Conservation (phyloP, 1,139 yeast genomes). For the Yamadazyma diddensiae region DNA sequence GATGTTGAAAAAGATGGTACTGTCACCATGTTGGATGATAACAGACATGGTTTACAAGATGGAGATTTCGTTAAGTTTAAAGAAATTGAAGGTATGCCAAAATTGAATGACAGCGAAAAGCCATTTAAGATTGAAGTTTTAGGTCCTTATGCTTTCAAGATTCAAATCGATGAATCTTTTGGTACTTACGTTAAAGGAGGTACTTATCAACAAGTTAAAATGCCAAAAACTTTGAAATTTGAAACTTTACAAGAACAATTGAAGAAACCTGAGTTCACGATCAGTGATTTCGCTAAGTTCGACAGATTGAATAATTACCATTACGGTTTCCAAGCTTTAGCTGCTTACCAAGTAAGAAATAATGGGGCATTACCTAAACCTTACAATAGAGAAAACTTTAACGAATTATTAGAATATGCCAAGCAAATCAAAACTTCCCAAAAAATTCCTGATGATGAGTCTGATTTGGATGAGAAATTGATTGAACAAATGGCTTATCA, state of each 20-base stretch:
- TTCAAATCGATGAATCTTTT: constrained; percentile 45
- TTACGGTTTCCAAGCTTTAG: constrained; percentile 86
- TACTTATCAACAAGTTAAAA: constrained; percentile 85
- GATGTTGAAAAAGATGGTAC: constrained; percentile 88
- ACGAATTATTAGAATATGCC: constrained; percentile 59
- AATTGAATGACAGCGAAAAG: constrained; percentile 62
- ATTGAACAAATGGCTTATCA: constrained; percentile 76
- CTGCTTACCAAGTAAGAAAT: constrained; percentile 64
- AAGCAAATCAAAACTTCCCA: constrained; percentile 57
- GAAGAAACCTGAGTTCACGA: constrained; percentile 70
- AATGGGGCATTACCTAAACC: constrained; percentile 74
- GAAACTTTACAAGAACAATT: constrained; percentile 65
- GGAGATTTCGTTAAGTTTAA: constrained; percentile 86
- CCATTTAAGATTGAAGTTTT: constrained; percentile 77
- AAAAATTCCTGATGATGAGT: constrained; percentile 60
- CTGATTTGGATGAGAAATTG: constrained; percentile 59
- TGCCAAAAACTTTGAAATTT: constrained; percentile 65
- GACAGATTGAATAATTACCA: constrained; percentile 90
- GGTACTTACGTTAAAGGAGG: constrained; percentile 84
- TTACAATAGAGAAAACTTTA: constrained; percentile 70
- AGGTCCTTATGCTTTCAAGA: constrained; percentile 91
- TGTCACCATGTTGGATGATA: constrained; percentile 88
- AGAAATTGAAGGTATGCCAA: constrained; percentile 75
- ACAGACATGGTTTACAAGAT: constrained; percentile 90
- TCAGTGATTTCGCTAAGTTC: constrained; percentile 89